Evolutionary conservation across 2,329 filamentous ascomycete genomes (phyloP), one percentile per base, ranked within the genome.

Genomic region (Leptodontidium sp.): DNA sequence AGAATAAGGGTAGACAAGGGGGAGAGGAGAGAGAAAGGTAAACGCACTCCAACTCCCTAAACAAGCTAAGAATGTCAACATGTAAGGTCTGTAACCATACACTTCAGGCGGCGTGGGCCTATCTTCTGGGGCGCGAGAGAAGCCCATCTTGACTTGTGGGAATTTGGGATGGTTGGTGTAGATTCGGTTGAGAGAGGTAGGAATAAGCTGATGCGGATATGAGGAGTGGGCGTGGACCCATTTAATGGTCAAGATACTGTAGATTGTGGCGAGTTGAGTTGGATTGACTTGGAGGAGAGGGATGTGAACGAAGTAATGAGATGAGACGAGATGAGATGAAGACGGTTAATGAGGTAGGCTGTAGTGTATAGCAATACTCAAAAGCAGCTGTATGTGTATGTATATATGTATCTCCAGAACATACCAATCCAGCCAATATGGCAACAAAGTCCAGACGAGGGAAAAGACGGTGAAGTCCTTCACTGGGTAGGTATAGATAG

Each of bases 41-140:
- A 21, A 40, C 55, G 6, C 21, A 59, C 55, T 59, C 69, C 70
- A 67, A 11, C 21, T 67, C 1, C 65, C 73, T 11, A 72, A 63
- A 68, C 72, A 75, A 52, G 64, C 47, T 29, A 68, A 65, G 57
- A 74, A 68, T 4, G 72, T 69, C n/a, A 75, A 70, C 47, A 71
- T 47, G 40, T 76, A 75, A 24, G 75, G 68, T 21, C 74, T 70
- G 4, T 58, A 57, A 40, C 75, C 75, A 69, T 76, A 75, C 47
- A 76, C 69, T 50, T 69, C 71, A 45, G 69, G 55, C 17, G 74
- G 74, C 4, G 75, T 76, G 50, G 75, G 73, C n/a, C 75, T 71
- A 62, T 76, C 75, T 70, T 73, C 74, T 45, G 65, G 32, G n/a
- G 72, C 73, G 43, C 72, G 72, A 11, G 68, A 67, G 61, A 74